A percentile compares a stretch with the other conserved stretches of the same genome.
Conservation (phyloP, 352 stramenopile species). For the Pythium utonaiense region DNA sequence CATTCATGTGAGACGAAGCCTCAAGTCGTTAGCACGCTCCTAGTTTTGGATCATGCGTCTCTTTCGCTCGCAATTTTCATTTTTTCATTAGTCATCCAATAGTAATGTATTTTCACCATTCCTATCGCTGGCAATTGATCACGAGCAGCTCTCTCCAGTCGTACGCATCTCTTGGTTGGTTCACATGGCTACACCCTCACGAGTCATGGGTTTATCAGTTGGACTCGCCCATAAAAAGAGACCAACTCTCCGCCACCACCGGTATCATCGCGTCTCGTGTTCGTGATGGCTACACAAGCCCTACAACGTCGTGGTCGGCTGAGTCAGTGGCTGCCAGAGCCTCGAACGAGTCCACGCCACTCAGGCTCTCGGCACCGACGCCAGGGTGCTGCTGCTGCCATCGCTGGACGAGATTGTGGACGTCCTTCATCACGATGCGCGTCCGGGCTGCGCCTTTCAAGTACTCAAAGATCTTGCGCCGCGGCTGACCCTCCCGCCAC, state of each 20-base stretch:
- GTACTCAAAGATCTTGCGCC: slow-evolving; percentile 70
- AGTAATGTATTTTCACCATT: slow-evolving; percentile 33
- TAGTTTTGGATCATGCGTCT: slow-evolving; percentile 21
- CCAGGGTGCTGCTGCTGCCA: slow-evolving; percentile 45
- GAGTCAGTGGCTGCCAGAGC: background rate
- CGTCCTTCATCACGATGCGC: slow-evolving; percentile 73
- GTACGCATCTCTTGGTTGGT: background rate
- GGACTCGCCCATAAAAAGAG: background rate
- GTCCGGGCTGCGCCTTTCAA: slow-evolving; percentile 57
- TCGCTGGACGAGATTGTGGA: slow-evolving; percentile 73
- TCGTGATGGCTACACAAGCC: background rate
- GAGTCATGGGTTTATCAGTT: background rate
- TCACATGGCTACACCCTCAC: slow-evolving; percentile 4
- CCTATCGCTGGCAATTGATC: slow-evolving; percentile 19
- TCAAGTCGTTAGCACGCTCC: background rate
- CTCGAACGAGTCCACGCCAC: background rate
- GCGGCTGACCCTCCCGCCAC: slow-evolving; percentile 49
- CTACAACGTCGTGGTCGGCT: background rate
- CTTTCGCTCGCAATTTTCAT: slow-evolving; percentile 22
- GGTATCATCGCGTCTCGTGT: background rate
- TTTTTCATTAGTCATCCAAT: slow-evolving; percentile 24
- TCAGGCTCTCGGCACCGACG: background rate
- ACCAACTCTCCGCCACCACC: background rate
- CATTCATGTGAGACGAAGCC: background rate
- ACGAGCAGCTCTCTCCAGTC: background rate